Conservation (phyloP, 177 flowering plant genomes). For the Vitis hybrid region DNA sequence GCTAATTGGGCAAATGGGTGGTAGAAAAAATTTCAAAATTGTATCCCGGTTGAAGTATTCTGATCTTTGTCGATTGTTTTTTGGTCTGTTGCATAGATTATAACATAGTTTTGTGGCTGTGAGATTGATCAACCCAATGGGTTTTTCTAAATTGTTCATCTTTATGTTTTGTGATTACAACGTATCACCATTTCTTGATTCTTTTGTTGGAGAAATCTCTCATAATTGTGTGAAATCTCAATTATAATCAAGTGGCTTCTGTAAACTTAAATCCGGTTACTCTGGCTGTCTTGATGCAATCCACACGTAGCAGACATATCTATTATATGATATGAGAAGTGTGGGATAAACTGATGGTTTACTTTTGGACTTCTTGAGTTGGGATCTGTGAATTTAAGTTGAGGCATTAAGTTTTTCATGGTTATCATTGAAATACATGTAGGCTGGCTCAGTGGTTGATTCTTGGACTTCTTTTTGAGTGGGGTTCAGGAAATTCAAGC, state of each 20-base stretch:
- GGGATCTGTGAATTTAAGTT: neutral
- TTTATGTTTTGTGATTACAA: neutral
- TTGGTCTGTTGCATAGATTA: neutral
- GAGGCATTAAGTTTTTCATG: neutral
- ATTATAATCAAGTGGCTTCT: neutral
- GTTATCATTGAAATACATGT: neutral
- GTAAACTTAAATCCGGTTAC: neutral
- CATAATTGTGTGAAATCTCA: neutral
- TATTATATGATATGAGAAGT: no score
- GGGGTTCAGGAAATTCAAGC: neutral
- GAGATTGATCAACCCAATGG: neutral
- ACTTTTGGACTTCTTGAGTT: neutral
- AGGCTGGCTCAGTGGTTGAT: neutral
- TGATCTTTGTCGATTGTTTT: no score
- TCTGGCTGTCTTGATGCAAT: neutral
- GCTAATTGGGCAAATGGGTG: no score
- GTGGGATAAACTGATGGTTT: neutral
- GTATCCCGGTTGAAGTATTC: no score
- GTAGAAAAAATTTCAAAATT: no score
- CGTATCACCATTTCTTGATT: neutral
- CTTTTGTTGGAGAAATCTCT: neutral
- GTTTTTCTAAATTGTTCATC: neutral
- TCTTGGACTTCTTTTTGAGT: neutral
- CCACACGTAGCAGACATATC: no score
- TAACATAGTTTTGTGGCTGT: neutral